Evolutionary conservation across 1,284 basidiomycete genomes (phyloP).

Genomic region (Pseudozyma hubeiensis): DNA sequence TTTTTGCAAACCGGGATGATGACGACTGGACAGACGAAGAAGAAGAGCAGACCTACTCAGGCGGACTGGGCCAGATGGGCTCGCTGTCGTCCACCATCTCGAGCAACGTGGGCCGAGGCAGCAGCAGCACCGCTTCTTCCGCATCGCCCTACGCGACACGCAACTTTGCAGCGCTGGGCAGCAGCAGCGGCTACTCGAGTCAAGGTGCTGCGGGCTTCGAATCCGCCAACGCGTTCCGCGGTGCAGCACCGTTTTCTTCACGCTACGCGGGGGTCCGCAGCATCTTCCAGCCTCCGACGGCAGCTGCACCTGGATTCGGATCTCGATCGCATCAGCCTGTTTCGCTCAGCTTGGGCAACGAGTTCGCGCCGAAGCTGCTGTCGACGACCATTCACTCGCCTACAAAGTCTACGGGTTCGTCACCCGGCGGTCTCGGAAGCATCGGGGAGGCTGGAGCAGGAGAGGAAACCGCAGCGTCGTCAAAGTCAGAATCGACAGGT

Average conservation of each 20-base stretch:
- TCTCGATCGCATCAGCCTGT: constrained; percentile 17
- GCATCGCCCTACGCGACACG: constrained; percentile 41
- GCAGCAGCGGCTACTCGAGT: constrained; percentile 6
- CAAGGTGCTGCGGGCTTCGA: constrained; percentile 8
- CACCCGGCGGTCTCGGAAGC: background rate
- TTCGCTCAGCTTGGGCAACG: constrained; percentile 50
- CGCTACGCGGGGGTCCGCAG: constrained; percentile 54
- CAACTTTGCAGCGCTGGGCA: constrained; percentile 27
- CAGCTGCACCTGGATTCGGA: constrained; percentile 8
- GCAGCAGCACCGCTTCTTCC: constrained; percentile 1
- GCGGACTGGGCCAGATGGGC: constrained; percentile 60
- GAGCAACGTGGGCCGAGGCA: background rate
- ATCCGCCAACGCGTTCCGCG: constrained; percentile 13
- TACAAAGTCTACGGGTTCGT: constrained; percentile 2
- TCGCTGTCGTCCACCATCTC: constrained; percentile 23
- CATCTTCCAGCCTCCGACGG: constrained; percentile 40
- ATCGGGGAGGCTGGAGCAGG: background rate
- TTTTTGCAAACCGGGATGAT: constrained; percentile 56
- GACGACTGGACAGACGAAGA: constrained; percentile 65
- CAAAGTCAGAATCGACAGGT: background rate
- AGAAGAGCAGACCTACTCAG: constrained; percentile 54
- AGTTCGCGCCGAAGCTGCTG: constrained; percentile 48
- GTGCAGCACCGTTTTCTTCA: constrained; percentile 21
- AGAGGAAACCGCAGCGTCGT: background rate
- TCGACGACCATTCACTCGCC: constrained; percentile 33